Base-by-base conservation (phyloP, 164 flowering plant species). In the Aristolochia fimbriata region DNA sequence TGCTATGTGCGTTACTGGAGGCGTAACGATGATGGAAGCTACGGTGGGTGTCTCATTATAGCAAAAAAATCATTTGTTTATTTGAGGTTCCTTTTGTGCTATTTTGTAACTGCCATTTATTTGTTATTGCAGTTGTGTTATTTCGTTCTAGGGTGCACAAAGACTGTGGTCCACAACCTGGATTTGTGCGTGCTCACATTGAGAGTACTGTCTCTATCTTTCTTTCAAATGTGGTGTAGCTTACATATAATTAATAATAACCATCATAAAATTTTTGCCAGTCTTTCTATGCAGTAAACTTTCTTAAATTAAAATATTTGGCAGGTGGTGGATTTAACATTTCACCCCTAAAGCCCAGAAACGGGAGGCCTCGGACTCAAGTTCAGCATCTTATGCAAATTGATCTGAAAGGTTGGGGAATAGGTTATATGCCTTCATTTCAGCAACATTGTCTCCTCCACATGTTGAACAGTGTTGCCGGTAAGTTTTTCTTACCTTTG, bases 1-100 rank as follows among this genome's bases (percentile, higher is more conserved):
- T 94, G 99, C 66, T 94, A 94, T 80, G 91, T 91, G 43, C 89
- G 99, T 22, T 94, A 94, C 59, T 94, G 99, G 99, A 92, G 99
- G 9, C 85, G 99, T 41, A 94, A 94, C 80, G 99, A 94, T 76
- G 96, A 94, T 80, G 99, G 99, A 62, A 94, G 97, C 69, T 94
- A 94, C 73, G 99, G 99, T 84, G 70, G 62, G 66, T 68, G 16
- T 49, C 62, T 55, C 31, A 0, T 4, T 62, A 47, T 23, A 53
- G 23, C 21, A 14, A 15, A 45, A 11, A 22, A 23, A 24, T 52
- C 20, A 52, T 20, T 21, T 51, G 15, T 14, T 20, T 15, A n/a
- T n/a, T 51, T 1, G 27, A 37, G 43, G 10, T 37, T 37, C 12
- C 43, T 37, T 6, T 37, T 37, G 43, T 37, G 43, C 27, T 33